phyloP scores from a whole-genome alignment of 768 basidiomycete species.

The Strobilomyces confusus region DNA sequence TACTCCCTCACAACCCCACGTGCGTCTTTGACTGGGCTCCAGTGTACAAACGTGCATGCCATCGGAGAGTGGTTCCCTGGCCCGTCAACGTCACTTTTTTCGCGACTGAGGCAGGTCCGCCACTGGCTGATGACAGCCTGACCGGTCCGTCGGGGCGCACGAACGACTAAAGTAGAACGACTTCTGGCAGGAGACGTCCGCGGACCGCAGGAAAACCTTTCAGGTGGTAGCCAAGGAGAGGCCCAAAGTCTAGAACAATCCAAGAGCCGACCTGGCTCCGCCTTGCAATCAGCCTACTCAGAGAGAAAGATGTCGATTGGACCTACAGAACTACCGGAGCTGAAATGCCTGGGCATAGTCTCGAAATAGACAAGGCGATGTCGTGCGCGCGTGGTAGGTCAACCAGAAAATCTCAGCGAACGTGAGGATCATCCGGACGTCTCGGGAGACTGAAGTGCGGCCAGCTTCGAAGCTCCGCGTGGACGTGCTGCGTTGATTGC shows the following conservation, averaged over 20 bases:
- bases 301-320: not conserved
- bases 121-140: too few relatives aligned
- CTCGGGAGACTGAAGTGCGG: not conserved
- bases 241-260: slow-evolving; percentile 2
- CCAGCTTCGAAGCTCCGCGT: not conserved
- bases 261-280: not conserved
- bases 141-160: too few relatives aligned
- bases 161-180: not conserved
- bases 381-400: not conserved
- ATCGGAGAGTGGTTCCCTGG: slow-evolving; percentile 4
- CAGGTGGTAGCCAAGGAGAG: slow-evolving; percentile 10
- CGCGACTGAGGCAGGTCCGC: too few relatives aligned
- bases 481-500: not conserved
- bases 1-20: not conserved
- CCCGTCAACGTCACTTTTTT: not conserved
- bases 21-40: not conserved
- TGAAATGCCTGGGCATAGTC: not conserved
- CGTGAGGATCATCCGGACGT: slow-evolving; percentile 5
- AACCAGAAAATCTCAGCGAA: slow-evolving; percentile 1
- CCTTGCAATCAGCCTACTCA: slow-evolving; percentile 5
- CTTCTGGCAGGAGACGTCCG: slow-evolving; percentile 5
- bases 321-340: not conserved
- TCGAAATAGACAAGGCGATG: slow-evolving; percentile 3
- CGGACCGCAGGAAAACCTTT: slow-evolving; percentile 1
- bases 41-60: not conserved